Base-by-base conservation (phyloP, 495 filamentous ascomycete genomes). In the Hyaloscypha finlandica region DNA sequence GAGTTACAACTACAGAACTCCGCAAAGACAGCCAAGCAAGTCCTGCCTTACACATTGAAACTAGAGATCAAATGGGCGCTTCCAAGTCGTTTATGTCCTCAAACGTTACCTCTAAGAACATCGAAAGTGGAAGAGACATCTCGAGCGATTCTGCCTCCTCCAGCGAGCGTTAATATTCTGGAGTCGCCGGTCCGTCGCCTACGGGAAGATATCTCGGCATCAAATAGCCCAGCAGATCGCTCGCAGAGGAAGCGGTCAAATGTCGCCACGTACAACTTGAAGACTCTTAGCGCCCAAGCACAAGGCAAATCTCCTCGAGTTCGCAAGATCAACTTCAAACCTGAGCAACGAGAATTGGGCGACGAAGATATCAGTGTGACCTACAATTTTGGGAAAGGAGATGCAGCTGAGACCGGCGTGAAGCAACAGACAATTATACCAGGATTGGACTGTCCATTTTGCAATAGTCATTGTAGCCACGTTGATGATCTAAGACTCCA, bases 201-300 rank as follows among this genome's bases (percentile, higher is more conserved):
- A 9, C 14, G 32, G 31, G 70, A 59, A 54, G 54, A 69, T 9
- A 45, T 35, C 0, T 37, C 64, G 16, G 30, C 57, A 20, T 42
- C 67, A n/a, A 56, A 65, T 22, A 73, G 64, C 25, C 64, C 68
- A 12, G 59, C 54, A 8, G 64, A 69, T 52, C 70, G 70, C 60
- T 25, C 59, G 22, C 63, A 53, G 14, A 63, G 63, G 76, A 79
- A 31, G 66, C 77, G 65, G 73, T 79, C 64, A 64, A 75, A 45
- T 73, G 81, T 74, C 14, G 72, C 82, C 63, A 84, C 81, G 39
- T 86, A 86, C 67, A 85, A 86, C 63, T 68, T 85, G 51, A 84
- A 81, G 67, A 66, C 80, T 22, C 71, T 84, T 35, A 82, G 78
- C 72, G 79, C 78, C 64, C 81, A 74, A 56, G 78, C 79, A 14